These are phyloP conservation scores for Trametes gibbosa DNA, from an alignment of 768 basidiomycete genomes.

Conservation along the genomic window DNA sequence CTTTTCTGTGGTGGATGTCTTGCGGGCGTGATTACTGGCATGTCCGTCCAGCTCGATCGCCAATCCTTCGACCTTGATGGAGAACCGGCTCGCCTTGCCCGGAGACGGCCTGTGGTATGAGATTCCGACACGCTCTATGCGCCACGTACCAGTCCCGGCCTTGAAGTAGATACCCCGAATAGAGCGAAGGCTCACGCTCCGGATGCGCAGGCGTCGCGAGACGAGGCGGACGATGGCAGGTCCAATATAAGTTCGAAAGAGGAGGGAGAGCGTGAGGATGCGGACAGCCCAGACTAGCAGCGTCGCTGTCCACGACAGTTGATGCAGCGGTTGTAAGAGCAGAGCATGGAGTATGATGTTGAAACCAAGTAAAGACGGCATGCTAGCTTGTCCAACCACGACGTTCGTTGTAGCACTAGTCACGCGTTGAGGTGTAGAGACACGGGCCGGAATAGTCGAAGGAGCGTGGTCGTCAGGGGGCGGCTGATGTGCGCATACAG, in stretches of 20 bases:
- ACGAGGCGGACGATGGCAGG: constrained; percentile 60
- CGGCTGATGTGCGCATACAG: constrained; percentile 4
- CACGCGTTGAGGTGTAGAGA: background rate
- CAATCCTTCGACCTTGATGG: constrained; percentile 60
- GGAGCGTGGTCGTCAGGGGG: constrained; percentile 10
- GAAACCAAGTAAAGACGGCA: background rate
- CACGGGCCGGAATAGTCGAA: background rate
- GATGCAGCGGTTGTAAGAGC: constrained; percentile 19
- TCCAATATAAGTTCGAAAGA: constrained; percentile 63
- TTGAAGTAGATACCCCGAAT: constrained; percentile 74
- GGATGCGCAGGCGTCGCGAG: constrained; percentile 60
- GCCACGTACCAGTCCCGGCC: constrained; percentile 50
- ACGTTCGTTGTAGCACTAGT: background rate
- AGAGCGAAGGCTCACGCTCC: constrained; percentile 73
- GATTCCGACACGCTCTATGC: constrained; percentile 64
- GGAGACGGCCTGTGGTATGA: constrained; percentile 53
- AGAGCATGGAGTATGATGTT: constrained; percentile 21
- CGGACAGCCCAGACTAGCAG: constrained; percentile 50
- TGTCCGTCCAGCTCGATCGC: constrained; percentile 44
- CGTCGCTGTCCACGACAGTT: constrained; percentile 32
- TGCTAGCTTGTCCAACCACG: background rate
- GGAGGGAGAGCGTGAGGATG: constrained; percentile 50
- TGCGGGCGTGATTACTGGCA: background rate
- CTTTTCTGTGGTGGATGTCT: background rate
- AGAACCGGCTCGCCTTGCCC: constrained; percentile 53